Conservation (phyloP, 2,329 filamentous ascomycete species). For the Arthroderma sp. region DNA sequence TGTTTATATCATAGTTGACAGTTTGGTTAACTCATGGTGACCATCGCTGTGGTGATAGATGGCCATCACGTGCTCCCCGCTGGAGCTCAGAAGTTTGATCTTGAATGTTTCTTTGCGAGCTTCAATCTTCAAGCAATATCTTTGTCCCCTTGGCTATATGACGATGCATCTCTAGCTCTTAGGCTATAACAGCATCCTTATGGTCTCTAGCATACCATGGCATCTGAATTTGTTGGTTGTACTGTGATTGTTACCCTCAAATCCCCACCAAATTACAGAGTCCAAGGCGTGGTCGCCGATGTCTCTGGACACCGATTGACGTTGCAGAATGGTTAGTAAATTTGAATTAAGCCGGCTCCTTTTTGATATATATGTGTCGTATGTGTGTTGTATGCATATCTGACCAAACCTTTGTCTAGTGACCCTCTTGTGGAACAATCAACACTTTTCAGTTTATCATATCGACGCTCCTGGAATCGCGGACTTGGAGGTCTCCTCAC, state of each 20-base stretch:
- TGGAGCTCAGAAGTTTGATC: too few species aligned
- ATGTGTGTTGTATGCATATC: background rate
- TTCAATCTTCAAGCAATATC: too few species aligned
- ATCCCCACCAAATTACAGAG: slow-evolving; percentile 48
- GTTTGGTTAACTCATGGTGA: too few species aligned
- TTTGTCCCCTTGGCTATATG: too few species aligned
- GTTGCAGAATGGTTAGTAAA: slow-evolving; percentile 54
- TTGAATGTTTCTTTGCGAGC: too few species aligned
- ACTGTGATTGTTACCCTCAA: slow-evolving; percentile 61
- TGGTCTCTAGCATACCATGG: slow-evolving; percentile 36
- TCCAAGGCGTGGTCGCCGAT: slow-evolving; percentile 58
- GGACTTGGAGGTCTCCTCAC: slow-evolving; percentile 42
- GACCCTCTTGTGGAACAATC: slow-evolving; percentile 37
- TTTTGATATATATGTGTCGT: background rate
- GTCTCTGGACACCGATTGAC: slow-evolving; percentile 58
- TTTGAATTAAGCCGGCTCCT: background rate
- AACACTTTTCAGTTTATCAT: slow-evolving; percentile 40
- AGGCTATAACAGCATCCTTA: too few species aligned
- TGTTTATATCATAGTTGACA: too few species aligned
- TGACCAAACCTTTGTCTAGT: slow-evolving; percentile 30
- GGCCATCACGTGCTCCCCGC: too few species aligned
- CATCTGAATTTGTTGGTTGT: slow-evolving; percentile 59
- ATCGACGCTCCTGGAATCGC: slow-evolving; percentile 46
- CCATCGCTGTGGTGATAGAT: too few species aligned
- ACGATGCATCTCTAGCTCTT: too few species aligned